Percentiles rank a stretch among this genome's conserved stretches.
phyloP scores from a whole-genome alignment of 139 green algal genomes.

The Picochlorum sp. region DNA sequence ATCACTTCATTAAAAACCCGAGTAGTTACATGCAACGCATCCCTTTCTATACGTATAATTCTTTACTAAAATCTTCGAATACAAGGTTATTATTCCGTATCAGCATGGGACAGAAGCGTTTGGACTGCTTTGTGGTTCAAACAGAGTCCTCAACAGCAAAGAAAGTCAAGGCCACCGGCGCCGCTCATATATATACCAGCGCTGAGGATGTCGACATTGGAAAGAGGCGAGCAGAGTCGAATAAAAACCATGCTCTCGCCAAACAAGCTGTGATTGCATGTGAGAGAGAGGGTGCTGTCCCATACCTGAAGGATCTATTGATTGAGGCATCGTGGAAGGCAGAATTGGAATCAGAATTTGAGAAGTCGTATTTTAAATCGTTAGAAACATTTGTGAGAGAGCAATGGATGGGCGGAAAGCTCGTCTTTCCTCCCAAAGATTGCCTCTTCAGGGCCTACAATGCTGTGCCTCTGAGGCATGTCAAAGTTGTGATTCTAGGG shows the following conservation, averaged over 20 bases:
- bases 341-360: conserved; percentile 38
- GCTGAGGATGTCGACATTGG: too few relatives aligned
- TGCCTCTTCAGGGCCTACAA: conserved; percentile 76
- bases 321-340: conserved; percentile 47
- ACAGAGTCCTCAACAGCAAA: too few relatives aligned
- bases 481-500: conserved; percentile 80
- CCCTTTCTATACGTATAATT: too few relatives aligned
- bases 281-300: conserved; percentile 15
- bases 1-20: too few relatives aligned
- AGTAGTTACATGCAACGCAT: too few relatives aligned
- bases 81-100: too few relatives aligned
- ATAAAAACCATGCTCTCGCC: conserved; percentile 24
- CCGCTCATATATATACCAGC: too few relatives aligned
- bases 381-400: conserved; percentile 53
- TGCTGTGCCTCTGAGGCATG: conserved; percentile 40
- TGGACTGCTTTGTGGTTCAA: too few relatives aligned
- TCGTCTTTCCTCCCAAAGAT: conserved; percentile 66
- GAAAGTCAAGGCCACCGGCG: too few relatives aligned
- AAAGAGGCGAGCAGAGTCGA: conserved; percentile 8
- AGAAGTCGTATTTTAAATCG: conserved; percentile 37
- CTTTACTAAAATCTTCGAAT: too few relatives aligned
- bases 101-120: too few relatives aligned
- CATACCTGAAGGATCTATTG: conserved; percentile 42
- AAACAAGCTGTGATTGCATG: conserved; percentile 21
- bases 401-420: conserved; percentile 47